Percentiles rank a stretch among this genome's conserved stretches.
These are phyloP conservation scores for Fusarium citri DNA, from an alignment of 2,329 filamentous ascomycete genomes.

Conservation along the genomic window DNA sequence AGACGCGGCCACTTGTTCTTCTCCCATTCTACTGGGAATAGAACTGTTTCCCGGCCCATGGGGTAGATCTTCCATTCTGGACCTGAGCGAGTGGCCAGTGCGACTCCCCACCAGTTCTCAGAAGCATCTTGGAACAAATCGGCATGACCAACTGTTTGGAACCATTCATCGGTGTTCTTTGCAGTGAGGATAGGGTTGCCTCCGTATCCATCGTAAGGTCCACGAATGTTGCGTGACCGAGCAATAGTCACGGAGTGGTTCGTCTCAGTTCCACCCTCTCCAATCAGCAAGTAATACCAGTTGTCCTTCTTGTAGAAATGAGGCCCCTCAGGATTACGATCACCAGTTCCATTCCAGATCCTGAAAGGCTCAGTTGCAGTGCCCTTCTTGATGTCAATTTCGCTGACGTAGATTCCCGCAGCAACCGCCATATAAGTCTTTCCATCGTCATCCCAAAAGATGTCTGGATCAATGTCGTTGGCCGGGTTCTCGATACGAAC, in stretches of 20 bases:
- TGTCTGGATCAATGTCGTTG: background rate
- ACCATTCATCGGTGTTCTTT: background rate
- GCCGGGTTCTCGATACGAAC: background rate
- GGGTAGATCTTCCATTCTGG: background rate
- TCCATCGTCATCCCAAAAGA: background rate
- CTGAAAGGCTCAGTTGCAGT: slow-evolving; percentile 19
- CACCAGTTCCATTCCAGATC: slow-evolving; percentile 60
- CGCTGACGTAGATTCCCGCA: background rate
- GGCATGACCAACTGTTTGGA: background rate
- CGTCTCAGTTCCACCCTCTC: slow-evolving; percentile 60
- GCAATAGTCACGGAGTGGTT: slow-evolving; percentile 59
- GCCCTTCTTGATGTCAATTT: background rate
- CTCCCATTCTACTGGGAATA: background rate
- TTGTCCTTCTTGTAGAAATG: slow-evolving; percentile 58
- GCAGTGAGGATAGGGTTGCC: background rate
- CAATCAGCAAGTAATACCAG: slow-evolving; percentile 62
- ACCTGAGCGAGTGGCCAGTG: background rate
- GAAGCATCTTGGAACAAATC: background rate
- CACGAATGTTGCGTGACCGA: slow-evolving; percentile 44
- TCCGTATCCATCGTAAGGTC: background rate
- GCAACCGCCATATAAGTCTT: background rate
- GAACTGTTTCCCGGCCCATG: background rate
- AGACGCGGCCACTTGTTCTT: background rate
- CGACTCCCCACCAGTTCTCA: background rate
- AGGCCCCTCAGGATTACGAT: slow-evolving; percentile 50